Evolutionary conservation across 1,284 basidiomycete genomes (phyloP).

Genomic region (Termitomyces sp.): DNA sequence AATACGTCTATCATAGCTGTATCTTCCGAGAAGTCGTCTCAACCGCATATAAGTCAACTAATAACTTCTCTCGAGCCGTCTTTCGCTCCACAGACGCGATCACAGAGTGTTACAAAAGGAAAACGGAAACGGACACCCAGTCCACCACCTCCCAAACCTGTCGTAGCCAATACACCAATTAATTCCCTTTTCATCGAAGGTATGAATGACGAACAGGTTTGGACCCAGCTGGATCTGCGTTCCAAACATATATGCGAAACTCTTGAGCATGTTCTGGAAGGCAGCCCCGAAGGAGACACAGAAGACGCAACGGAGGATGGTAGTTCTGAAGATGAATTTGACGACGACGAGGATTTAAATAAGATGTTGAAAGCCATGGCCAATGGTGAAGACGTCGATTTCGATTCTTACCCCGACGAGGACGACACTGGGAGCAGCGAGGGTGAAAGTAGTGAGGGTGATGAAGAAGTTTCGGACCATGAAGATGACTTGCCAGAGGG

Average conservation of each 20-base stretch:
- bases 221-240: conserved; percentile 87
- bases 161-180: conserved; percentile 70
- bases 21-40: conserved; percentile 59
- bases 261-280: conserved; percentile 55
- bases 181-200: conserved; percentile 72
- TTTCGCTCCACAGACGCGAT: conserved; percentile 66
- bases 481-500: conserved; percentile 36
- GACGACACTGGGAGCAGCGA: conserved; percentile 15
- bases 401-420: conserved; percentile 30
- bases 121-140: conserved; percentile 43
- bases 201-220: conserved; percentile 87
- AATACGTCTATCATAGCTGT: conserved; percentile 44
- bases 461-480: conserved; percentile 16
- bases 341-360: conserved; percentile 29
- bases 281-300: conserved; percentile 30
- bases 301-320: conserved; percentile 25
- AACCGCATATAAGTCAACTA: conserved; percentile 62
- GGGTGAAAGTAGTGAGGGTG: conserved; percentile 13
- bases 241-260: conserved; percentile 62
- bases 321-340: conserved; percentile 28
- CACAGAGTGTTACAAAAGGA: conserved; percentile 41
- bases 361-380: conserved; percentile 11
- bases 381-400: conserved; percentile 26
- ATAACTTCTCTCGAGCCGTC: conserved; percentile 61
- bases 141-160: conserved; percentile 27